These are phyloP conservation scores for Psilocybe cyanescens DNA, from an alignment of 768 basidiomycete genomes.

Conservation along the genomic window DNA sequence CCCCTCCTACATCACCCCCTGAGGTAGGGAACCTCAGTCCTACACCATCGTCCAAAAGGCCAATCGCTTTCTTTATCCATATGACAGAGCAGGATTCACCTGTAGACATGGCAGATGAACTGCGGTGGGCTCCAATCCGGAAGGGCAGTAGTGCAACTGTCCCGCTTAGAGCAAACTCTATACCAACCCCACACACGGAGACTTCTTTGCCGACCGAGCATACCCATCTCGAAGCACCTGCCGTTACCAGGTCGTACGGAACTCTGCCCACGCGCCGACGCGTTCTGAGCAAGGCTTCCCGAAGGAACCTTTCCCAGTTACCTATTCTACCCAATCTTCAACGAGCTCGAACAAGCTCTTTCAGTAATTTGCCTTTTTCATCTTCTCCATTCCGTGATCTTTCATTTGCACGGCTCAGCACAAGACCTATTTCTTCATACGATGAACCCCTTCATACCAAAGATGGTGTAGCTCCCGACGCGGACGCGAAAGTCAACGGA, in stretches of 20 bases:
- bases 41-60: not conserved
- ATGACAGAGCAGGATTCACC: not conserved
- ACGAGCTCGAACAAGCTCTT: slow-evolving; percentile 28
- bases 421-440: slow-evolving; percentile 75
- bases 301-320: slow-evolving; percentile 40
- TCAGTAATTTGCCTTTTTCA: slow-evolving; percentile 41
- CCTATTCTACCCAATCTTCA: slow-evolving; percentile 36
- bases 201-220: slow-evolving; percentile 17
- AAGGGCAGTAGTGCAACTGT: slow-evolving; percentile 12
- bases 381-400: slow-evolving; percentile 44
- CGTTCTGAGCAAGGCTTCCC: slow-evolving; percentile 29
- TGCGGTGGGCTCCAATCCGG: not conserved
- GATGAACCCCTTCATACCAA: slow-evolving; percentile 52
- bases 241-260: slow-evolving; percentile 51
- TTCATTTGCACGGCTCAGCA: slow-evolving; percentile 39
- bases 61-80: not conserved
- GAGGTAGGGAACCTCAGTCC: not conserved
- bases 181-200: not conserved
- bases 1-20: not conserved
- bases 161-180: slow-evolving; percentile 9
- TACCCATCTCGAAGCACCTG: slow-evolving; percentile 16
- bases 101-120: not conserved
- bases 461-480: slow-evolving; percentile 45
- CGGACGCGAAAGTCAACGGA: slow-evolving; percentile 78
- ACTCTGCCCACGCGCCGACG: slow-evolving; percentile 43